Conservation (phyloP, 78 protist genomes). For the Tieghemostelium lacteum region DNA sequence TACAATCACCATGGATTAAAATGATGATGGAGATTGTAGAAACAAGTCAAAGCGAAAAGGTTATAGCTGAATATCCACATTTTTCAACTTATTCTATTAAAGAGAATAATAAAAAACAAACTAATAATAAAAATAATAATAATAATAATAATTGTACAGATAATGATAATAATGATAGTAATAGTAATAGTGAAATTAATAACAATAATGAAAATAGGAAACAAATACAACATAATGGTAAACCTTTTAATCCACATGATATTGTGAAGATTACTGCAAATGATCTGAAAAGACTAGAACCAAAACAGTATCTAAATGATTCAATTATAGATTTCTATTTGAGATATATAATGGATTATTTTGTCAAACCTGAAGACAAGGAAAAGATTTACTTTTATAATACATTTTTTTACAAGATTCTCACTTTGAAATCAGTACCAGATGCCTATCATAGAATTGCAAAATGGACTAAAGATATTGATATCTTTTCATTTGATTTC, state of each 20-base stretch:
- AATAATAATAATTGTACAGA: too few relatives aligned
- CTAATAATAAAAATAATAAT: too few relatives aligned
- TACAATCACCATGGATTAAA: constrained; percentile 22
- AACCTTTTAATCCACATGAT: neutral
- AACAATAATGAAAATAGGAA: too few relatives aligned
- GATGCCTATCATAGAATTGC: constrained; percentile 33
- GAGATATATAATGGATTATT: constrained; percentile 61
- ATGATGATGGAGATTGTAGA: constrained; percentile 30
- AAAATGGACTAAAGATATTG: constrained; percentile 69
- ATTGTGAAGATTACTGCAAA: constrained; percentile 52
- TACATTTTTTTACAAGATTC: constrained; percentile 72
- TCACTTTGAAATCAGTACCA: neutral
- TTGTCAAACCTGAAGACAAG: constrained; percentile 3
- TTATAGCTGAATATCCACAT: constrained; percentile 48
- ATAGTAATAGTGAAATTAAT: too few relatives aligned
- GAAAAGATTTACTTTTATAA: constrained; percentile 52
- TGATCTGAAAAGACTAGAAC: constrained; percentile 57
- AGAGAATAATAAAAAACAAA: neutral
- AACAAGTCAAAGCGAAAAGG: neutral
- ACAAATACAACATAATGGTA: too few relatives aligned
- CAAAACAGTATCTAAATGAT: constrained; percentile 68
- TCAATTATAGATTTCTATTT: constrained; percentile 67
- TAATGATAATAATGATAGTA: too few relatives aligned
- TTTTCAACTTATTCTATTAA: neutral
- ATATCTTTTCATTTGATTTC: constrained; percentile 66